These are phyloP conservation scores for Coccomyxa subellipsoidea DNA, from an alignment of 163 green algal species.

Conservation along the genomic window DNA sequence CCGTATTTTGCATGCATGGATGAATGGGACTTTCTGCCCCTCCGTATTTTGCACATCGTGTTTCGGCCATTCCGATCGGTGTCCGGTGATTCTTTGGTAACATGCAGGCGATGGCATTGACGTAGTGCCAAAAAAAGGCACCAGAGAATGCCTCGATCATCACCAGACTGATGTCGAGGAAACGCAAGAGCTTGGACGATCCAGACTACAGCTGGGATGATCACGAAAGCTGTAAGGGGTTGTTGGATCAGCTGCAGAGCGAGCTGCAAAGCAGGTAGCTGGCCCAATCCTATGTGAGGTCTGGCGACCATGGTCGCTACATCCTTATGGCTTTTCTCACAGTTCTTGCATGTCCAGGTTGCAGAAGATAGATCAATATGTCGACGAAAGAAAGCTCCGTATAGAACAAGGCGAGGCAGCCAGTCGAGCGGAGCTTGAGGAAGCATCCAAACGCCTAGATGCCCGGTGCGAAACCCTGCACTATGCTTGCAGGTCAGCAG, in stretches of 20 bases:
- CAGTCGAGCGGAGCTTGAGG: background rate
- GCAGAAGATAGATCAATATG: background rate
- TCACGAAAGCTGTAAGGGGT: background rate
- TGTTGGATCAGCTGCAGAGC: background rate
- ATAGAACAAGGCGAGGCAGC: background rate
- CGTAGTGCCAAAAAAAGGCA: background rate
- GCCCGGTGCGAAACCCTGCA: background rate
- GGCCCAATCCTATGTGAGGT: background rate
- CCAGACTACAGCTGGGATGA: background rate
- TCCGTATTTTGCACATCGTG: too few relatives aligned
- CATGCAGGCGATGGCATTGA: too few relatives aligned
- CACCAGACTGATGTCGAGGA: background rate
- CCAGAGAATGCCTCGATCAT: background rate
- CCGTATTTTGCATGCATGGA: too few relatives aligned
- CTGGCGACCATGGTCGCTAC: background rate
- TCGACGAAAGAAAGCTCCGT: background rate
- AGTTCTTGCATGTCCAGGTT: background rate
- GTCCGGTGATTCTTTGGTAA: too few relatives aligned
- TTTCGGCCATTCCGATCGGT: too few relatives aligned
- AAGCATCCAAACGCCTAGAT: background rate
- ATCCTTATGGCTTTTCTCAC: background rate
- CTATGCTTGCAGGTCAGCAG: background rate
- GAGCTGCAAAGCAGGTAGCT: background rate
- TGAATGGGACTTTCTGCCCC: too few relatives aligned
- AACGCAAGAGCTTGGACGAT: background rate